Conservation (phyloP, 1,139 yeast species). For the Yamadazyma diospyri region DNA sequence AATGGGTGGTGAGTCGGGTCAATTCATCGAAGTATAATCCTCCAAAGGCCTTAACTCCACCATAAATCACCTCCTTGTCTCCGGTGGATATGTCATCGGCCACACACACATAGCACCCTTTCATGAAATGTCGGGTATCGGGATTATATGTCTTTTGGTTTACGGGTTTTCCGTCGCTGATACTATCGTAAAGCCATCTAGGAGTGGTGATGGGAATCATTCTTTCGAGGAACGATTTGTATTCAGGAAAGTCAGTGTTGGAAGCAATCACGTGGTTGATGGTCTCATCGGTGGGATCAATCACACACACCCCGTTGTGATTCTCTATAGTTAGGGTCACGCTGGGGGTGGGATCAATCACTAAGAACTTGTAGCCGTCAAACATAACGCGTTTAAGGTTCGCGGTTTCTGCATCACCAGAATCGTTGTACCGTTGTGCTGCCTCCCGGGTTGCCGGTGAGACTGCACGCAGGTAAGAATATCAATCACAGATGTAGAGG, state of each 20-base stretch:
- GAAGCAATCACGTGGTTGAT: constrained; percentile 58
- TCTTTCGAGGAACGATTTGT: constrained; percentile 43
- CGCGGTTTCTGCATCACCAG: too few species aligned
- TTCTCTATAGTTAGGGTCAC: constrained; percentile 17
- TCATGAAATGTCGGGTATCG: constrained; percentile 62
- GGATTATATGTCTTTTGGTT: constrained; percentile 62
- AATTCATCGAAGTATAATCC: constrained; percentile 67
- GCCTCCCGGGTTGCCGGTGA: too few species aligned
- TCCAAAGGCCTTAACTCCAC: constrained; percentile 69
- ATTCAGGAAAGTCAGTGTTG: constrained; percentile 53
- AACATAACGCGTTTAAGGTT: constrained; percentile 17
- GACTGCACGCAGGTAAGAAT: too few species aligned
- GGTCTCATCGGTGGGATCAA: constrained; percentile 24
- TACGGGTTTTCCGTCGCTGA: constrained; percentile 38
- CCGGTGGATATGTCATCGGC: constrained; percentile 55
- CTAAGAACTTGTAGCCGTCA: constrained; percentile 19
- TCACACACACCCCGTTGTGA: constrained; percentile 21
- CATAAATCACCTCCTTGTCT: constrained; percentile 63
- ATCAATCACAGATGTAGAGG: too few species aligned
- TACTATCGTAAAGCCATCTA: constrained; percentile 59
- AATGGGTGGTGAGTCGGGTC: constrained; percentile 73
- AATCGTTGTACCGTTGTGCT: too few species aligned
- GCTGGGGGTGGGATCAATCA: constrained; percentile 32
- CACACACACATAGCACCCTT: constrained; percentile 58
- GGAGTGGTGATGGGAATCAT: constrained; percentile 70